Conservation (phyloP, 2,329 filamentous ascomycete genomes). For the Diplocarpon rosae region DNA sequence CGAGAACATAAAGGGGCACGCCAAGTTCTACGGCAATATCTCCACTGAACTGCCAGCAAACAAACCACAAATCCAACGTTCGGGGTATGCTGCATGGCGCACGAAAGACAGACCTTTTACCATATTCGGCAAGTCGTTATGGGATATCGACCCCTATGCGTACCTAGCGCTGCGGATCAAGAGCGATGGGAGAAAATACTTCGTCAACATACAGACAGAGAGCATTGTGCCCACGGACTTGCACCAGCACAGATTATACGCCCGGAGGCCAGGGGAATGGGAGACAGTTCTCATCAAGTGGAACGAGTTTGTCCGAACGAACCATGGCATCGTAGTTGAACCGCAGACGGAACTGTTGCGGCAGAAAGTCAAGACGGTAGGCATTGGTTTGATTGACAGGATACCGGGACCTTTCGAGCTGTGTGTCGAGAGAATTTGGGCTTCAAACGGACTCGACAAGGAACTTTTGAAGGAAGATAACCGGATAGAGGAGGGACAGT, state of each 20-base stretch:
- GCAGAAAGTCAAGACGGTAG: conserved; percentile 75
- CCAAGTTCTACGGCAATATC: conserved; percentile 78
- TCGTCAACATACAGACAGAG: conserved; percentile 92
- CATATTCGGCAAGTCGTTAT: conserved; percentile 75
- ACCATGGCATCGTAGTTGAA: conserved; percentile 83
- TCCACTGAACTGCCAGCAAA: conserved; percentile 73
- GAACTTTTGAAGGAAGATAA: conserved; percentile 21
- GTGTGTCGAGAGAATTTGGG: conserved; percentile 78
- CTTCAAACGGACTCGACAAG: conserved; percentile 50
- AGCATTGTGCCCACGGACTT: conserved; percentile 89
- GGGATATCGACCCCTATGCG: conserved; percentile 81
- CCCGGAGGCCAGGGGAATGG: conserved; percentile 73
- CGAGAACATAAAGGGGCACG: conserved; percentile 42
- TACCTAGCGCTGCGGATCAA: conserved; percentile 84
- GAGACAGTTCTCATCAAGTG: conserved; percentile 89
- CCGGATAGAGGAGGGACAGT: conserved; percentile 27
- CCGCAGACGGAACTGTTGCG: conserved; percentile 83
- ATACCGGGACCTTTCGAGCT: conserved; percentile 83
- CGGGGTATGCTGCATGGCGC: conserved; percentile 83
- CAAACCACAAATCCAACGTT: conserved; percentile 61
- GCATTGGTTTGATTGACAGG: conserved; percentile 80
- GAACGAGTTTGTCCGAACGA: conserved; percentile 90
- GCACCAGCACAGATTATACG: conserved; percentile 84
- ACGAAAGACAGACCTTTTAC: conserved; percentile 67
- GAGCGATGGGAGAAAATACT: conserved; percentile 84